A percentile compares a stretch with the other conserved stretches of the same genome.
Evolutionary conservation across 2,329 filamentous ascomycete species (phyloP).

Genomic region (Hymenoscyphus infarciens): DNA sequence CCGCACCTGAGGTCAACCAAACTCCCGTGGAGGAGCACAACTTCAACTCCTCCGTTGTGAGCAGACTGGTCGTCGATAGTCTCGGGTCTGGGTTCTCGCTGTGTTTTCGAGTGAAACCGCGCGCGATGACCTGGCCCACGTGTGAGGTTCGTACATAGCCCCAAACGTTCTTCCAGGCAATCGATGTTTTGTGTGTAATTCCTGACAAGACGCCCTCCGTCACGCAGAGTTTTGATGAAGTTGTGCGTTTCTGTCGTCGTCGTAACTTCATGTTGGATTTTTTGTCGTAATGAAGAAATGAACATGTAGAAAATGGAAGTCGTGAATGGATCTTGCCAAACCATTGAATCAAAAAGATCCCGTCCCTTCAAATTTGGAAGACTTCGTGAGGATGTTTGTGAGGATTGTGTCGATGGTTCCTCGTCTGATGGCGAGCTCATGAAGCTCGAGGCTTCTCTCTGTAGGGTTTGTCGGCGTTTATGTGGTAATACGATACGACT

Average conservation of each 20-base stretch:
- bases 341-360: slow-evolving; percentile 67
- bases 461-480: slow-evolving; percentile 9
- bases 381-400: slow-evolving; percentile 22
- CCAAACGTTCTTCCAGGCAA: slow-evolving; percentile 67
- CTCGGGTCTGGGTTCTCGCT: slow-evolving; percentile 37
- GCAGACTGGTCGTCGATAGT: slow-evolving; percentile 32
- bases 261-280: slow-evolving; percentile 53
- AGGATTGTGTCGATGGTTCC: slow-evolving; percentile 24
- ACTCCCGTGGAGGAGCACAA: slow-evolving; percentile 71
- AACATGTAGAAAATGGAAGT: slow-evolving; percentile 73
- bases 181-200: slow-evolving; percentile 78
- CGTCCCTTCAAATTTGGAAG: slow-evolving; percentile 65
- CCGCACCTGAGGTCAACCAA: slow-evolving; percentile 62
- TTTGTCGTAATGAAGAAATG: slow-evolving; percentile 63
- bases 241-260: slow-evolving; percentile 62
- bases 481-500: not conserved
- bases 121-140: slow-evolving; percentile 60
- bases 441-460: slow-evolving; percentile 17
- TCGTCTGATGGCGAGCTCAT: slow-evolving; percentile 14
- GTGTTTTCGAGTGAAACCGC: slow-evolving; percentile 51
- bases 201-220: slow-evolving; percentile 64
- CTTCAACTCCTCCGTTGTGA: slow-evolving; percentile 34
- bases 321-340: slow-evolving; percentile 64
- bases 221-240: slow-evolving; percentile 64
- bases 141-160: slow-evolving; percentile 58